Conservation (phyloP, 192 early-diverging fungal genomes). For the Coemansia sp. region DNA sequence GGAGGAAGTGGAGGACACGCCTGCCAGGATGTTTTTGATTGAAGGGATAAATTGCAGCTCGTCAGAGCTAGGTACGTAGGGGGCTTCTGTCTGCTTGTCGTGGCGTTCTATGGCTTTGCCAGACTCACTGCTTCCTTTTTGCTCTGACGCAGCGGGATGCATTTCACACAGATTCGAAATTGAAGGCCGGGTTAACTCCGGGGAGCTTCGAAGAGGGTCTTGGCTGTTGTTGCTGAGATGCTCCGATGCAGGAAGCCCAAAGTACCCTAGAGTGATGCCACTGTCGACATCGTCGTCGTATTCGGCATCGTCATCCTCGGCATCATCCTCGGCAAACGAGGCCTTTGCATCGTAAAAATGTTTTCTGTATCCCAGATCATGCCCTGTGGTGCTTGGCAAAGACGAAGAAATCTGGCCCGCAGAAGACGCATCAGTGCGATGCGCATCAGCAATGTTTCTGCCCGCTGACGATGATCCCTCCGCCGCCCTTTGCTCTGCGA, state of each 20-base stretch:
- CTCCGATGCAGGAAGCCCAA: not conserved
- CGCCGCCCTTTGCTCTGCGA: not conserved
- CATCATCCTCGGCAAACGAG: constrained; percentile 3
- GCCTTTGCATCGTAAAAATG: not conserved
- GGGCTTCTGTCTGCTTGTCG: not conserved
- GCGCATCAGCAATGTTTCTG: not conserved
- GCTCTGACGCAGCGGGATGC: not conserved
- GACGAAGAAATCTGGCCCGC: not conserved
- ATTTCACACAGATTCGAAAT: not conserved
- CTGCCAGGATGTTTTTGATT: constrained; percentile 32
- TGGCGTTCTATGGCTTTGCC: not conserved
- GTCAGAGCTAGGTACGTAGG: not conserved
- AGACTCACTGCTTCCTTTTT: not conserved
- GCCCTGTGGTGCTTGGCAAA: not conserved
- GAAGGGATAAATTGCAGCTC: constrained; percentile 20
- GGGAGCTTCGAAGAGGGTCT: not conserved
- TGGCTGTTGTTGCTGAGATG: not conserved
- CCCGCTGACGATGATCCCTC: not conserved
- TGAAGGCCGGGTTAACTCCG: constrained; percentile 15
- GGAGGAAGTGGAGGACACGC: constrained; percentile 18
- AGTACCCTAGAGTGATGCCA: not conserved
- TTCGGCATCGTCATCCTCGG: constrained; percentile 17
- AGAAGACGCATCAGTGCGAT: not conserved
- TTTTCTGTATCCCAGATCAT: constrained; percentile 10
- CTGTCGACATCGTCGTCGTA: not conserved